These are phyloP conservation scores for Datura wrightii DNA, from an alignment of 257 asterid genomes.

Conservation along the genomic window DNA sequence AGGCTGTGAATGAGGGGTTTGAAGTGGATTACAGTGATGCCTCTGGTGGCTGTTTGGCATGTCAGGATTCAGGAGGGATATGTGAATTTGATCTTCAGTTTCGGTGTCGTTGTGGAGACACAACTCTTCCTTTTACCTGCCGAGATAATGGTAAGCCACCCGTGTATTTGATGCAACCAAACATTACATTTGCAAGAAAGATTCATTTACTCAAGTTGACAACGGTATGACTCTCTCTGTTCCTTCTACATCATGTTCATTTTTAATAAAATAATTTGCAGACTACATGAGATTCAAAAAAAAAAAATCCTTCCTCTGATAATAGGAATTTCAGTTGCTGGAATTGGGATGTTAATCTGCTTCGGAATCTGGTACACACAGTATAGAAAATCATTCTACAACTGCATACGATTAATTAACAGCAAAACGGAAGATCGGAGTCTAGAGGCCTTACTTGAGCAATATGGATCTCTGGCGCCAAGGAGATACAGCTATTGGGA, in stretches of 20 bases:
- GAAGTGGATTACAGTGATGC: constrained; percentile 32
- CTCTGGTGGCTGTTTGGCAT: constrained; percentile 28
- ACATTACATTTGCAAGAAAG: background rate
- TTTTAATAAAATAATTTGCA: background rate
- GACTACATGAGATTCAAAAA: background rate
- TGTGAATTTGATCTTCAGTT: constrained; percentile 24
- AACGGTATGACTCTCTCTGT: background rate
- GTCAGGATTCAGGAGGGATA: constrained; percentile 36
- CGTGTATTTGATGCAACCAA: background rate
- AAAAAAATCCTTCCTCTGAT: background rate
- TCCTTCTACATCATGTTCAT: background rate
- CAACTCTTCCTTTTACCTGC: constrained; percentile 22
- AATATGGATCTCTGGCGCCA: constrained; percentile 18
- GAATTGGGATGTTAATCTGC: background rate
- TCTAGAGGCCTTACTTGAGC: constrained; percentile 17
- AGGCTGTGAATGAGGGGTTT: constrained; percentile 31
- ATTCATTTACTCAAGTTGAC: background rate
- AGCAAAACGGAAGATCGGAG: constrained; percentile 25
- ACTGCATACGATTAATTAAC: background rate
- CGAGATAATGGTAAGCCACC: background rate
- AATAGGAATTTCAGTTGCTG: constrained; percentile 27
- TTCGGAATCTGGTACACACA: background rate
- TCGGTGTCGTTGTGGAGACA: constrained; percentile 29
- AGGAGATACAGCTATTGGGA: constrained; percentile 12
- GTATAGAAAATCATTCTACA: background rate